Conservation (phyloP, 352 stramenopile species). For the Pythium aristosporum region DNA sequence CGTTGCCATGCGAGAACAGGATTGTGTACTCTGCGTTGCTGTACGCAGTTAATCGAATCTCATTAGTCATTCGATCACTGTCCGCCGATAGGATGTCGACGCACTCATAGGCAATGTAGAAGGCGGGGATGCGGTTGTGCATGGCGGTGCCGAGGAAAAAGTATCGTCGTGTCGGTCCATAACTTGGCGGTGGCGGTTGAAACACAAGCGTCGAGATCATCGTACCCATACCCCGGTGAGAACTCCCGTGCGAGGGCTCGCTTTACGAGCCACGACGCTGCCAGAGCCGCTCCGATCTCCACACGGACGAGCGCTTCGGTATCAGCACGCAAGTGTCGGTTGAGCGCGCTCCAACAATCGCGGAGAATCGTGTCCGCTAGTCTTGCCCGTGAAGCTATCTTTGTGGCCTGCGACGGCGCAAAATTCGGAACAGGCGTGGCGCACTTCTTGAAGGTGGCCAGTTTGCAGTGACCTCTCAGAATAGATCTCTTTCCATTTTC, state of each 20-base stretch:
- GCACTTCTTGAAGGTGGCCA: constrained; percentile 23
- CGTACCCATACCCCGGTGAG: constrained; percentile 55
- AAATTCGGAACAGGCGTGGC: constrained; percentile 12
- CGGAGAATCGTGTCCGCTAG: background rate
- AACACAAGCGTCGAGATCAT: constrained; percentile 87
- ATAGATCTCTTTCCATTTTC: background rate
- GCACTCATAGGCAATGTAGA: constrained; percentile 93
- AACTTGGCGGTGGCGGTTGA: constrained; percentile 79
- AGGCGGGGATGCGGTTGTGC: constrained; percentile 91
- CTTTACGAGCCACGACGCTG: background rate
- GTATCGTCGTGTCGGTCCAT: constrained; percentile 83
- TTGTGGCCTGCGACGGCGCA: constrained; percentile 2
- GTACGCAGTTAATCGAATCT: background rate
- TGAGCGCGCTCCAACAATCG: background rate
- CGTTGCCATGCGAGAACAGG: constrained; percentile 97
- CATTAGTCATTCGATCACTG: constrained; percentile 2
- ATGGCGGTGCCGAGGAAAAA: constrained; percentile 92
- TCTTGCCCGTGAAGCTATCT: constrained; percentile 23
- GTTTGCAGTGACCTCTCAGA: constrained; percentile 16
- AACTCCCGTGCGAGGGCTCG: background rate
- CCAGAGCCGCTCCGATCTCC: background rate
- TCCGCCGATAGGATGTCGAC: background rate
- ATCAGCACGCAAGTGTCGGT: constrained; percentile 1
- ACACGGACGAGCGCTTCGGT: background rate
- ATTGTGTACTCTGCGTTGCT: constrained; percentile 93